phyloP scores from a whole-genome alignment of 192 early-diverging fungal species.

The Linnemannia exigua region DNA sequence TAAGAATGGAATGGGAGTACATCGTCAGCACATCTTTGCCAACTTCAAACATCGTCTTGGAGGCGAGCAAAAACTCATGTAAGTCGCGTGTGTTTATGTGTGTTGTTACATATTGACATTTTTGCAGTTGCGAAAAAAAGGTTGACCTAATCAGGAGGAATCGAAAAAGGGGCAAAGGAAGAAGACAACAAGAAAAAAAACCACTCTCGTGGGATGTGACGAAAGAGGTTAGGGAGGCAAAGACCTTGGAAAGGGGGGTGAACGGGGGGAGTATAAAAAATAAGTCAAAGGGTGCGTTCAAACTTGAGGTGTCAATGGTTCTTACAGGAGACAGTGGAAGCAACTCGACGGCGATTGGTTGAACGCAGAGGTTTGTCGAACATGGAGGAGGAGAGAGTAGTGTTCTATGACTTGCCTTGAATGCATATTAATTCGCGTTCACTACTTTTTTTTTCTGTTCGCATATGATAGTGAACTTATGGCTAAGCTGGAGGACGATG shows the following conservation, averaged over 20 bases:
- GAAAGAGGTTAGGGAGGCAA: not conserved
- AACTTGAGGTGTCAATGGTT: constrained; percentile 2
- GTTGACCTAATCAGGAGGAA: not conserved
- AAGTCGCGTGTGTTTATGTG: constrained; percentile 36
- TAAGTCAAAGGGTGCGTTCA: not conserved
- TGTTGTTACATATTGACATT: constrained; percentile 56
- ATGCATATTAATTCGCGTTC: not conserved
- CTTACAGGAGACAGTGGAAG: not conserved
- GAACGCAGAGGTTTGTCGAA: not conserved
- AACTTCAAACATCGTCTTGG: constrained; percentile 37
- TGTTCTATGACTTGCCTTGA: not conserved
- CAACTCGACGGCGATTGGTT: not conserved
- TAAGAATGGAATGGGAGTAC: not conserved
- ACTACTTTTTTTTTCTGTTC: not conserved
- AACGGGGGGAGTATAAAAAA: not conserved
- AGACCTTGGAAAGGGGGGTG: not conserved
- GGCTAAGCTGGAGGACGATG: constrained; percentile 71
- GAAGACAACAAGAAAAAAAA: not conserved
- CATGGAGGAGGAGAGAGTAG: too few species aligned
- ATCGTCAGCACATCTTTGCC: constrained; percentile 35
- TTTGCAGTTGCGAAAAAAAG: not conserved
- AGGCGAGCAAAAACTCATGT: constrained; percentile 58
- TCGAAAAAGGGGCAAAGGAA: not conserved
- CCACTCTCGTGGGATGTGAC: not conserved
- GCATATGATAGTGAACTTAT: constrained; percentile 49